phyloP scores from a whole-genome alignment of 1,284 basidiomycete genomes.

The Cerrena zonata region DNA sequence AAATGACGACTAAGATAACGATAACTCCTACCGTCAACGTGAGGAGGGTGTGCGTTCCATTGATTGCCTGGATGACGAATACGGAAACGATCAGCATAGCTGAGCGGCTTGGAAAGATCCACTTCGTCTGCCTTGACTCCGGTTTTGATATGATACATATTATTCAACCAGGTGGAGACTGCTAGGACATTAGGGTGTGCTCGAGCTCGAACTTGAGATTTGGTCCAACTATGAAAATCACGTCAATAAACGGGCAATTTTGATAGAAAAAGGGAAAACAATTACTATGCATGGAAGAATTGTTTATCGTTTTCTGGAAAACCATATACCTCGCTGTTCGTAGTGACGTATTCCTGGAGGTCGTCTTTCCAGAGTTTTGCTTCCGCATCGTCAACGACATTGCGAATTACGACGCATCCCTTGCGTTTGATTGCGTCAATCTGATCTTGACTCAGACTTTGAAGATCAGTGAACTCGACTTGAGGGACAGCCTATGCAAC shows the following conservation, averaged over 20 bases:
- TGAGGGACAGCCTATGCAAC: slow-evolving; percentile 49
- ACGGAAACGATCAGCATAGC: slow-evolving; percentile 78
- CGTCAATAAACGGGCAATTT: neutral
- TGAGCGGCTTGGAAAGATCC: slow-evolving; percentile 62
- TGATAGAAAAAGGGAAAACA: slow-evolving; percentile 16
- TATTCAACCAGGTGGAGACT: slow-evolving; percentile 57
- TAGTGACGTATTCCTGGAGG: slow-evolving; percentile 50
- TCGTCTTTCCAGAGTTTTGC: slow-evolving; percentile 52
- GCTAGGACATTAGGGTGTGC: slow-evolving; percentile 70
- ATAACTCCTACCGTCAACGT: slow-evolving; percentile 59
- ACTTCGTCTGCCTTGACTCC: slow-evolving; percentile 42
- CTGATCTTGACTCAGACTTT: slow-evolving; percentile 38
- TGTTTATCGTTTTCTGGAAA: slow-evolving; percentile 57
- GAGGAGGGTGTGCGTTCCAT: slow-evolving; percentile 69
- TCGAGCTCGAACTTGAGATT: slow-evolving; percentile 65
- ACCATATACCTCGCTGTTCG: slow-evolving; percentile 49
- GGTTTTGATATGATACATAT: slow-evolving; percentile 48
- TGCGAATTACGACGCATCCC: slow-evolving; percentile 58
- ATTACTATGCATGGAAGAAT: slow-evolving; percentile 70
- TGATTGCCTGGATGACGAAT: slow-evolving; percentile 70
- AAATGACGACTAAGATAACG: slow-evolving; percentile 1
- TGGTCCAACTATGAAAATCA: slow-evolving; percentile 52
- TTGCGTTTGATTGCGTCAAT: slow-evolving; percentile 47
- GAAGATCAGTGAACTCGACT: slow-evolving; percentile 51
- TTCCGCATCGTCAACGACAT: slow-evolving; percentile 52